Base-by-base conservation (phyloP, 1,284 basidiomycete genomes). In the Rhodotorula mucilaginosa region DNA sequence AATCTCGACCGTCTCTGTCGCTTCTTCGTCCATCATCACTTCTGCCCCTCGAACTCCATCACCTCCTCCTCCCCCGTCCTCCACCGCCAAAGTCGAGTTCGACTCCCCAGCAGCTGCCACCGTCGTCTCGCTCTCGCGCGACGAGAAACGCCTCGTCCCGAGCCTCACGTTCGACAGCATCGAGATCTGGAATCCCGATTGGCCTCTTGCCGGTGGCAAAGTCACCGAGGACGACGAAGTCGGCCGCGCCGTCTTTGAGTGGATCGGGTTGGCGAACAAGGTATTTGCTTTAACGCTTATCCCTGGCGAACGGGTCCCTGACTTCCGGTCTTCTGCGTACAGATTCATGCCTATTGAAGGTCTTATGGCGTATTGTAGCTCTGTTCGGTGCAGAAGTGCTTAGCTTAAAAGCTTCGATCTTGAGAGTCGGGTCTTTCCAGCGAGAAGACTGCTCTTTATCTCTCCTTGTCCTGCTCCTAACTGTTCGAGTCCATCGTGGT, bases 161-260 rank as follows among this genome's bases (percentile, higher is more conserved):
- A 80, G 80, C 3, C 84, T 84, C 0, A 84, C 82, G 48, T 92
- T 92, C 78, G 81, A 83, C 5, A 85, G 85, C 1, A 86, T 91
- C 75, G 84, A 85, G 31, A 78, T 92, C 19, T 92, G 90, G 90
- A 84, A 87, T 73, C 85, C 89, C 4, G 90, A 92, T 79, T 70
- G 61, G 46, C 85, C 86, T 34, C 86, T 87, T 0, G 49, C 64
- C 1, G 67, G 70, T 39, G 67, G 64, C 0, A 85, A 88, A 0
- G 88, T 90, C 72, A 86, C 86, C 62, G 85, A 84, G 5, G 82
- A 82, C 63, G 90, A 92, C 76, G 88, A 89, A 74, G 91, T 91
- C 78, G 80, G 85, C 59, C 84, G 88, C 19, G 81, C 87, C 7
- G 77, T 92, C 66, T 83, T 80, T 0, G 90, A 91, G 78, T 92